Base-by-base conservation (phyloP, 116 monocot species). In the Papilionanthe hybrid region DNA sequence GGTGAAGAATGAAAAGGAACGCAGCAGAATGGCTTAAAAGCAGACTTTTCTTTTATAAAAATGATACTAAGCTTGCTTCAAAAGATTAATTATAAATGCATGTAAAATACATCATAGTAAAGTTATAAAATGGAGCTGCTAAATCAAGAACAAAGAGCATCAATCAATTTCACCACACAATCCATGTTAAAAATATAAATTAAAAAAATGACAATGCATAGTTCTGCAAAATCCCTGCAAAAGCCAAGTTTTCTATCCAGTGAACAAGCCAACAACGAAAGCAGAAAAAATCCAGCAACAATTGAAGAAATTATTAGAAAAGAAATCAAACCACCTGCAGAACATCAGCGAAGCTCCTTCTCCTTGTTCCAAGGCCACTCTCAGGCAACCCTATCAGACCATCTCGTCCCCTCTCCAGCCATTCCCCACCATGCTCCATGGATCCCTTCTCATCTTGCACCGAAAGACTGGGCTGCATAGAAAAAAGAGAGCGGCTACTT, bases 321-420 rank as follows among this genome's bases (percentile, higher is more conserved):
- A 69, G n/a, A 69, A 69, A 13, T 69, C 63, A 32, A 69, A 69
- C 5, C 15, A 83, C 86, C 86, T 86, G 83, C 28, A 83, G 47
- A 72, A 53, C 80, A 83, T 86, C 86, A n/a, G 77, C 53, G 69
- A 86, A 86, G 78, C 83, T 86, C 72, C 69, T 86, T 37, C 79
- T 86, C 72, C 76, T 82, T 53, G 78, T 8, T 45, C 79, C 82
- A 66, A 72, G 30, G 19, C 80, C 83, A 73, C 47, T 28, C 19
- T 44, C 72, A 0, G 79, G 15, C 56, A 83, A 78, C 7, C 80
- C 83, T 3, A 81, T 77, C 6, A 85, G 23, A 2, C 77, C 58
- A 71, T 83, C 77, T 20, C 25, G 37, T 22, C 82, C 82, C n/a
- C 20, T 37, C 10, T 75, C 82, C 53, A 49, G 12, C 78, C 78